Evolutionary conservation across 768 basidiomycete species (phyloP).

Genomic region (Serendipita sp.): DNA sequence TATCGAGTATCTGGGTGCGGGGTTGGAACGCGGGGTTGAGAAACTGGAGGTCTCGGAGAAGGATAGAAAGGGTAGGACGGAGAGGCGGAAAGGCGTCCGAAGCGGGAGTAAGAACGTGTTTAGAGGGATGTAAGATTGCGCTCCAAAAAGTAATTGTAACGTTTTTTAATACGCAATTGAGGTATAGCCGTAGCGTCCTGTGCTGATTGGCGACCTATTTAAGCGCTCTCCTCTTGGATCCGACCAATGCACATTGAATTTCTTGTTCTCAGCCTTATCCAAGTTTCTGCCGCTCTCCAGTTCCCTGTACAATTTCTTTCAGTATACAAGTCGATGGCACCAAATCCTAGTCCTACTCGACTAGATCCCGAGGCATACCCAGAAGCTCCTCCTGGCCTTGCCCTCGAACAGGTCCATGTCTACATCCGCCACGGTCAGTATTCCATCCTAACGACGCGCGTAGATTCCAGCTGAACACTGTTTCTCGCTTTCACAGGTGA

Average conservation of each 20-base stretch:
- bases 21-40: slow-evolving; percentile 63
- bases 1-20: slow-evolving; percentile 69
- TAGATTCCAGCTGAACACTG: neutral
- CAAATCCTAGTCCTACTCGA: neutral
- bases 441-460: neutral
- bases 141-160: too few relatives aligned
- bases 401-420: slow-evolving; percentile 55
- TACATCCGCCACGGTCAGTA: slow-evolving; percentile 56
- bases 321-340: neutral
- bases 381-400: slow-evolving; percentile 34
- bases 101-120: slow-evolving; percentile 87
- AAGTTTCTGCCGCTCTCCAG: neutral
- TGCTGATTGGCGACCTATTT: too few relatives aligned
- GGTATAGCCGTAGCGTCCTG: too few relatives aligned
- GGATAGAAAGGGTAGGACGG: slow-evolving; percentile 61
- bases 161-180: too few relatives aligned
- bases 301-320: neutral
- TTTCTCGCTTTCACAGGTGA: slow-evolving; percentile 32
- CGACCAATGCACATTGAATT: neutral
- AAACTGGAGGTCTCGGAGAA: slow-evolving; percentile 36
- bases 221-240: too few relatives aligned
- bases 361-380: slow-evolving; percentile 48
- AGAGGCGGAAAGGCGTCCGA: slow-evolving; percentile 59
- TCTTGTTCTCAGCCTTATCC: neutral
- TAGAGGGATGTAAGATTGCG: slow-evolving; percentile 11